Evolutionary conservation across 2,329 filamentous ascomycete species (phyloP).

Genomic region (Aspergillus clavatus): DNA sequence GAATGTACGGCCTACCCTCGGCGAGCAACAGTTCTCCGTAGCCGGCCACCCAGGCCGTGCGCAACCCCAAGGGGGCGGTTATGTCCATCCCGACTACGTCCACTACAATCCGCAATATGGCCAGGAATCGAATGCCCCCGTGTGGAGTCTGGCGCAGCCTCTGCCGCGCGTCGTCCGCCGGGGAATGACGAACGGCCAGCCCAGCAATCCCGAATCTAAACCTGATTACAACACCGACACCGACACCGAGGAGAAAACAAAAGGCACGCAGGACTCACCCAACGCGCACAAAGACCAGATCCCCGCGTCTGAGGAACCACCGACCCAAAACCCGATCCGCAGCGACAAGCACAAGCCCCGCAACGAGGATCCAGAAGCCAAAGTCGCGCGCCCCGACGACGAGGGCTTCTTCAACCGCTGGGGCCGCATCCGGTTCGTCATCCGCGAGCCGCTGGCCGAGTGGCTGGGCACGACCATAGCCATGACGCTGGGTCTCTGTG

Average conservation of each 20-base stretch:
- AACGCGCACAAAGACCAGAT: constrained; percentile 4
- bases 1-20: background rate
- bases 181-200: constrained; percentile 39
- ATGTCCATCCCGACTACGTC: constrained; percentile 14
- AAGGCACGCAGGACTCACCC: constrained; percentile 10
- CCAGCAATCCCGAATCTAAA: too few species aligned
- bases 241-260: constrained; percentile 9
- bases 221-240: too few species aligned
- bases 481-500: constrained; percentile 28
- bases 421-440: constrained; percentile 21
- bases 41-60: background rate
- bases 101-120: constrained; percentile 49
- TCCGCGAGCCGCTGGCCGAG: constrained; percentile 28
- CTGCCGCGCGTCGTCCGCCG: constrained; percentile 48
- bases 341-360: too few species aligned
- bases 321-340: background rate
- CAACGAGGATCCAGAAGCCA: constrained; percentile 1
- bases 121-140: constrained; percentile 41
- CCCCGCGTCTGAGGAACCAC: background rate
- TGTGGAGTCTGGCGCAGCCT: constrained; percentile 50
- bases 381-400: background rate
- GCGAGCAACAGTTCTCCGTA: background rate
- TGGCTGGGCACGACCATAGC: constrained; percentile 27
- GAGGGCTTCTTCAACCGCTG: constrained; percentile 23
- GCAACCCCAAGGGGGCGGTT: background rate